phyloP scores from a whole-genome alignment of 2,329 filamentous ascomycete species.

The Nothomitra cinnamomea region DNA sequence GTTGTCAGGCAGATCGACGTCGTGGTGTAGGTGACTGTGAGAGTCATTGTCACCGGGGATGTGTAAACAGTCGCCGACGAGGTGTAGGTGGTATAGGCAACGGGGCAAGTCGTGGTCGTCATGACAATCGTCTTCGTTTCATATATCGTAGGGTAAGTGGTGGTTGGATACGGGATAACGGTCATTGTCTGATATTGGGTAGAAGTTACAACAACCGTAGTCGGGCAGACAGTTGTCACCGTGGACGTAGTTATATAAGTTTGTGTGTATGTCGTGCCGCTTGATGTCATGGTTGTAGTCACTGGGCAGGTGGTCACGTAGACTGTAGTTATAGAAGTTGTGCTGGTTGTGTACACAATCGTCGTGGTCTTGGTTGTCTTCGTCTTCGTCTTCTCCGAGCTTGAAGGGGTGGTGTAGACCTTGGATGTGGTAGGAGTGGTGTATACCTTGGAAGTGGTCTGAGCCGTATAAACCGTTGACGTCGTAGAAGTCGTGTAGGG shows the following conservation, averaged over 20 bases:
- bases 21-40: slow-evolving; percentile 2
- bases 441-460: not conserved
- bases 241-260: slow-evolving; percentile 29
- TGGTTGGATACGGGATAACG: not conserved
- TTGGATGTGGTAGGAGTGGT: not conserved
- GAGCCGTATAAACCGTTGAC: not conserved
- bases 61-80: not conserved
- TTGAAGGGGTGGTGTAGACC: slow-evolving; percentile 6
- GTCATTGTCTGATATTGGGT: not conserved
- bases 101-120: slow-evolving; percentile 5
- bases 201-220: slow-evolving; percentile 1
- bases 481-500: not conserved
- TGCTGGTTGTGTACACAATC: not conserved
- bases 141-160: slow-evolving; percentile 1
- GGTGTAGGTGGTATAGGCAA: slow-evolving; percentile 3
- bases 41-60: not conserved
- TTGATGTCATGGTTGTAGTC: slow-evolving; percentile 16
- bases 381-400: not conserved
- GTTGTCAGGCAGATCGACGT: slow-evolving; percentile 1
- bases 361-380: not conserved
- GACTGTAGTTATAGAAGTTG: not conserved
- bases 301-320: slow-evolving; percentile 14
- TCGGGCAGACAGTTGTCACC: slow-evolving; percentile 1
- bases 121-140: not conserved
- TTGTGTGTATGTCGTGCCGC: slow-evolving; percentile 23